phyloP scores from a whole-genome alignment of 257 asterid genomes.

The Solanum chilense region DNA sequence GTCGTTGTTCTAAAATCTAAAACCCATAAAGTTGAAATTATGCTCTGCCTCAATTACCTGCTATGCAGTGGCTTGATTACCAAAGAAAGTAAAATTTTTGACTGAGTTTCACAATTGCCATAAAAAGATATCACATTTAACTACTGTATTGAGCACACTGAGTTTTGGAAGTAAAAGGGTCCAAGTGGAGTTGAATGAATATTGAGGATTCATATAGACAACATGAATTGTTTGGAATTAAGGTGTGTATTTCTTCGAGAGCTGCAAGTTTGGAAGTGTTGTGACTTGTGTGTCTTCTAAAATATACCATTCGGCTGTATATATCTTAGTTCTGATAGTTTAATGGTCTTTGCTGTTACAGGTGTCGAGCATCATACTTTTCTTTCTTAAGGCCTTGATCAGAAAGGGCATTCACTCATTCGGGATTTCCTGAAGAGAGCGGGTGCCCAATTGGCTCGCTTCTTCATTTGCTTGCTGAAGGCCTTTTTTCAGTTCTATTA shows the following conservation, averaged over 20 bases:
- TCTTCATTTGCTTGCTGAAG: background rate
- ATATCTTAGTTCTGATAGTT: background rate
- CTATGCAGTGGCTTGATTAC: background rate
- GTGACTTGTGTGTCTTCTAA: background rate
- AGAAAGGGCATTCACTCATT: conserved; percentile 2
- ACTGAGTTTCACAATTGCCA: background rate
- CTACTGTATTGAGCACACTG: background rate
- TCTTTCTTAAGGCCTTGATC: background rate
- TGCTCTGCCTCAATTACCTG: background rate
- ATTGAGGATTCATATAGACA: background rate
- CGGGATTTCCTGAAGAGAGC: conserved; percentile 1
- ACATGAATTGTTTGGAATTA: background rate
- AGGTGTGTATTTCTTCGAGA: background rate
- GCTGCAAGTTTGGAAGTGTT: background rate
- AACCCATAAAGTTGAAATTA: background rate
- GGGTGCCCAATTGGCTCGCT: background rate
- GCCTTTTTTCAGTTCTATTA: background rate
- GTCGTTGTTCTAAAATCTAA: background rate
- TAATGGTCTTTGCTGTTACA: background rate
- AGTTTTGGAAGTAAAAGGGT: background rate
- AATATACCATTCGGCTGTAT: background rate
- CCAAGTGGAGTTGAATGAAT: background rate
- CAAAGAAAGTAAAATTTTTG: background rate
- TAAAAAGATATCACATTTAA: background rate
- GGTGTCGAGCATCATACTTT: background rate